These are phyloP conservation scores for Starmerella floricola DNA, from an alignment of 805 yeast species.

Conservation along the genomic window DNA sequence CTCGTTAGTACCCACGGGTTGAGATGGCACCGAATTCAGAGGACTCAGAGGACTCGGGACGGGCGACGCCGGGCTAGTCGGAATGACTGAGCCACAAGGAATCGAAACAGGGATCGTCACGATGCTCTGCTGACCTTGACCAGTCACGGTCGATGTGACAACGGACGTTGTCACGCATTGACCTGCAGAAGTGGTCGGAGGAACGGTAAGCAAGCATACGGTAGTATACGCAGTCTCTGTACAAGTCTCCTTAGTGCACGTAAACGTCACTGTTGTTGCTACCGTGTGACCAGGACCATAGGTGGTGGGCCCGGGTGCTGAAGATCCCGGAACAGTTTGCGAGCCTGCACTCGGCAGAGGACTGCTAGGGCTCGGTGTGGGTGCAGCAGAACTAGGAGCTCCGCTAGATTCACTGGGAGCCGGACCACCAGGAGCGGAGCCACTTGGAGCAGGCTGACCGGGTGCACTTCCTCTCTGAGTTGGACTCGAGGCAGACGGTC, in stretches of 20 bases:
- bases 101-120: conserved; percentile 13
- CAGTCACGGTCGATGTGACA: conserved; percentile 2
- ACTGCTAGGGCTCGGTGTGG: neutral
- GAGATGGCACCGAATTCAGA: no score
- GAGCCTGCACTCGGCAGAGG: no score
- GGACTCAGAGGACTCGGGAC: no score
- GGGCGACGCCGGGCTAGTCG: neutral
- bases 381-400: no score
- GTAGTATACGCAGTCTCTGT: conserved; percentile 1
- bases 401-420: no score
- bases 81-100: conserved; percentile 15
- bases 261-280: neutral
- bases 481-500: neutral
- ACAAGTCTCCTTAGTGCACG: neutral
- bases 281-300: neutral
- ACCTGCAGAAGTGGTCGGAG: conserved; percentile 6
- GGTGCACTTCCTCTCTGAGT: neutral
- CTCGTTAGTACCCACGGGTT: no score
- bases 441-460: neutral
- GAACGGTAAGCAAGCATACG: conserved; percentile 5
- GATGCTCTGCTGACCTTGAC: conserved; percentile 6
- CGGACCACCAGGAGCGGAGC: neutral
- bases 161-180: conserved; percentile 10
- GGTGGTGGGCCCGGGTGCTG: neutral
- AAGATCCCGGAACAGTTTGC: no score